phyloP scores from a whole-genome alignment of 2,329 filamentous ascomycete species.

The Fusarium floridanum region DNA sequence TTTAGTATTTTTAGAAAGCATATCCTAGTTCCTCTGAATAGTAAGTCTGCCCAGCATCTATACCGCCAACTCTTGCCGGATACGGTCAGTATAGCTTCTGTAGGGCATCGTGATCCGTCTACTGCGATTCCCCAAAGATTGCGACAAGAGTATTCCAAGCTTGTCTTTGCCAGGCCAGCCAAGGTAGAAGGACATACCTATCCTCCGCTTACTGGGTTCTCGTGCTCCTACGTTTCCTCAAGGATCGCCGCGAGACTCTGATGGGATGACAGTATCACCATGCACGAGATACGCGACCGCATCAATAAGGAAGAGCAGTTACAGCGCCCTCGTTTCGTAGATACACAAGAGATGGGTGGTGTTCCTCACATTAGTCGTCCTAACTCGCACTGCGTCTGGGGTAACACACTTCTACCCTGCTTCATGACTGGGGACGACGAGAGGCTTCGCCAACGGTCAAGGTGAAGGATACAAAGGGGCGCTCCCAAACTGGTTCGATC shows the following conservation, averaged over 20 bases:
- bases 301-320: background rate
- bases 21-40: background rate
- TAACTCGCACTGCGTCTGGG: conserved; percentile 37
- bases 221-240: background rate
- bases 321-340: background rate
- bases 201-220: background rate
- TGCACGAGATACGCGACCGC: background rate
- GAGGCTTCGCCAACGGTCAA: conserved; percentile 28
- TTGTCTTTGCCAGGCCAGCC: background rate
- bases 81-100: background rate
- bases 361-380: background rate
- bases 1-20: background rate
- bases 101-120: background rate
- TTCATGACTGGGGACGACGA: conserved; percentile 26
- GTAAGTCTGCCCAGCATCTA: background rate
- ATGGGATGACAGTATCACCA: background rate
- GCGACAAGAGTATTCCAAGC: background rate
- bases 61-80: background rate
- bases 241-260: background rate
- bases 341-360: background rate
- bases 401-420: conserved; percentile 33
- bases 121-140: too few relatives aligned
- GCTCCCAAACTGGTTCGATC: background rate
- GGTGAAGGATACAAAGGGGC: background rate
- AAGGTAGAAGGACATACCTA: background rate